Evolutionary conservation across 805 yeast genomes (phyloP).

Genomic region (Starmerella geochares): DNA sequence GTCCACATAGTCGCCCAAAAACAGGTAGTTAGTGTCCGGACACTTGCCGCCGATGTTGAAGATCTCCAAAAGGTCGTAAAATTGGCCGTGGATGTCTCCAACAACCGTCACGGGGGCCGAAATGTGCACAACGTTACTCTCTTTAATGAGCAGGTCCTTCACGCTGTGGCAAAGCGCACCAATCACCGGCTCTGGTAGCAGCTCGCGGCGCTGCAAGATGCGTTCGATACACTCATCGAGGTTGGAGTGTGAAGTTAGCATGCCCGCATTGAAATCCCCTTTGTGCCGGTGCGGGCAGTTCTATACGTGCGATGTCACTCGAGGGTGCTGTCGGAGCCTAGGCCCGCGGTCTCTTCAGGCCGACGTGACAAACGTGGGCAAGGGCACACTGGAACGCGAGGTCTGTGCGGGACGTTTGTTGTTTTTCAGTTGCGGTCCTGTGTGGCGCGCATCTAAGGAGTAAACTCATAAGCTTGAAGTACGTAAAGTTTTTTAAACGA

Average conservation of each 20-base stretch:
- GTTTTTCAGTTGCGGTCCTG: too few relatives aligned
- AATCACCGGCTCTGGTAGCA: slow-evolving; percentile 60
- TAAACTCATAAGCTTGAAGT: too few relatives aligned
- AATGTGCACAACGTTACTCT: slow-evolving; percentile 78
- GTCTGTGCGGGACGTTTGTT: too few relatives aligned
- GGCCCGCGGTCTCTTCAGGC: too few relatives aligned
- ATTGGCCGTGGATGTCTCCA: slow-evolving; percentile 97
- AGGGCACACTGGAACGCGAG: not conserved
- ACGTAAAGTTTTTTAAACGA: too few relatives aligned
- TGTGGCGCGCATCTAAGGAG: too few relatives aligned
- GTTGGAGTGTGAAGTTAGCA: slow-evolving; percentile 28
- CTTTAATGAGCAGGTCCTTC: slow-evolving; percentile 67
- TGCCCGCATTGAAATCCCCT: not conserved
- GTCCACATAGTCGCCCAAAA: slow-evolving; percentile 93
- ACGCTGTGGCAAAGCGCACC: slow-evolving; percentile 67
- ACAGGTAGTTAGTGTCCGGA: slow-evolving; percentile 86
- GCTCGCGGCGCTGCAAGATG: slow-evolving; percentile 46
- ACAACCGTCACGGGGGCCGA: slow-evolving; percentile 86
- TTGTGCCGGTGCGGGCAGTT: slow-evolving; percentile 1
- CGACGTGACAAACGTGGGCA: too few relatives aligned
- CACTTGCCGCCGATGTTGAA: slow-evolving; percentile 88
- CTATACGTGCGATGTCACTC: too few relatives aligned
- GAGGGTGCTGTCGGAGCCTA: too few relatives aligned
- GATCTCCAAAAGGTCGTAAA: slow-evolving; percentile 83
- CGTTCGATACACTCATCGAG: slow-evolving; percentile 63